These are phyloP conservation scores for Saturnispora kantuleensis DNA, from an alignment of 805 yeast species.

Conservation along the genomic window DNA sequence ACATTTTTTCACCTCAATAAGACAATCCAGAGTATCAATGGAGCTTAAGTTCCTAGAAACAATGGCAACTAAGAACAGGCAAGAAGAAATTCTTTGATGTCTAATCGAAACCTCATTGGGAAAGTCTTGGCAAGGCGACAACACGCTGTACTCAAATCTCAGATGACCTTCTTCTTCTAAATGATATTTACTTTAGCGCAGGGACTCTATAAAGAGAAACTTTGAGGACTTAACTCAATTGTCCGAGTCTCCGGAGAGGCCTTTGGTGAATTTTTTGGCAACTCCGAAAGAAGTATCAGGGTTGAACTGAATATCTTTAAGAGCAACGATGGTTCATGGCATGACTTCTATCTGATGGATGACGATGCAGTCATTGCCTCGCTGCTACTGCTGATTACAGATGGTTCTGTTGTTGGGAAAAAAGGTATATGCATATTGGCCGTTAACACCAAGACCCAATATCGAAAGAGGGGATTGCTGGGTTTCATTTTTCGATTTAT, in stretches of 20 bases:
- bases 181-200: background rate
- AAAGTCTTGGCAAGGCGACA: too few species aligned
- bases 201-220: background rate
- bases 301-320: background rate
- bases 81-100: too few species aligned
- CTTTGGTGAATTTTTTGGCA: background rate
- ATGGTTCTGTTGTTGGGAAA: background rate
- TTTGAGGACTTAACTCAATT: background rate
- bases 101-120: too few species aligned
- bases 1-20: too few species aligned
- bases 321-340: background rate
- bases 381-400: background rate
- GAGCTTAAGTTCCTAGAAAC: too few species aligned
- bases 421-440: background rate
- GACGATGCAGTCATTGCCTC: background rate
- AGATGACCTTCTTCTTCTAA: background rate
- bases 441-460: background rate
- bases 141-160: too few species aligned
- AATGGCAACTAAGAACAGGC: too few species aligned
- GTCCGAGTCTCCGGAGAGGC: background rate
- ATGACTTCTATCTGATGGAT: background rate
- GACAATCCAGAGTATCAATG: too few species aligned
- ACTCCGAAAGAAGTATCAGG: background rate
- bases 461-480: constrained; percentile 4
- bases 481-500: background rate